Percentiles rank a stretch among this genome's conserved stretches.
Evolutionary conservation across 108 stramenopile species (phyloP).

Genomic region (Nitzschia sp.): DNA sequence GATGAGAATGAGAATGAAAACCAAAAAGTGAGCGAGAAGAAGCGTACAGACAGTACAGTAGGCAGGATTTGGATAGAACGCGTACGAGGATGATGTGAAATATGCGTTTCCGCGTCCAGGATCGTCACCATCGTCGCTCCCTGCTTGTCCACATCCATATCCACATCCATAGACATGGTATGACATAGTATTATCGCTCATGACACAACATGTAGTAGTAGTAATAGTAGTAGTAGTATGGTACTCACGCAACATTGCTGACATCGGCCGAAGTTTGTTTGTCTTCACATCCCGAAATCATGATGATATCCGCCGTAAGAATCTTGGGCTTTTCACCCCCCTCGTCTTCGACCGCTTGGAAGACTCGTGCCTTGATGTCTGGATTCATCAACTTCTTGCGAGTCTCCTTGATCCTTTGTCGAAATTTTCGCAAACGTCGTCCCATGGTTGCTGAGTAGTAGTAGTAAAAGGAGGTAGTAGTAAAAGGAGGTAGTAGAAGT

Average conservation of each 20-base stretch:
- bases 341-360: slow-evolving; percentile 14
- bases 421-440: slow-evolving; percentile 7
- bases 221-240: too few species aligned
- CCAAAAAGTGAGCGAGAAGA: too few species aligned
- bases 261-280: slow-evolving; percentile 71
- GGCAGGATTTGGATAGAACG: too few species aligned
- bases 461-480: background rate
- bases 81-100: too few species aligned
- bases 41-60: too few species aligned
- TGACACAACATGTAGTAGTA: too few species aligned
- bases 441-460: slow-evolving; percentile 7
- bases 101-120: too few species aligned
- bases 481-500: background rate
- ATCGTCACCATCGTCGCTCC: too few species aligned
- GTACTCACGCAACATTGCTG: slow-evolving; percentile 33
- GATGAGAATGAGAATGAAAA: too few species aligned
- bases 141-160: too few species aligned
- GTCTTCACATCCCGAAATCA: slow-evolving; percentile 57
- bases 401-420: background rate
- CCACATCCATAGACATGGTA: background rate
- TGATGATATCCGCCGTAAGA: slow-evolving; percentile 17
- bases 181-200: too few species aligned
- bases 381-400: background rate
- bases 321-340: slow-evolving; percentile 23
- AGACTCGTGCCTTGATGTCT: slow-evolving; percentile 6